These are phyloP conservation scores for Trichoderma erinaceum DNA, from an alignment of 495 filamentous ascomycete genomes.

Conservation along the genomic window DNA sequence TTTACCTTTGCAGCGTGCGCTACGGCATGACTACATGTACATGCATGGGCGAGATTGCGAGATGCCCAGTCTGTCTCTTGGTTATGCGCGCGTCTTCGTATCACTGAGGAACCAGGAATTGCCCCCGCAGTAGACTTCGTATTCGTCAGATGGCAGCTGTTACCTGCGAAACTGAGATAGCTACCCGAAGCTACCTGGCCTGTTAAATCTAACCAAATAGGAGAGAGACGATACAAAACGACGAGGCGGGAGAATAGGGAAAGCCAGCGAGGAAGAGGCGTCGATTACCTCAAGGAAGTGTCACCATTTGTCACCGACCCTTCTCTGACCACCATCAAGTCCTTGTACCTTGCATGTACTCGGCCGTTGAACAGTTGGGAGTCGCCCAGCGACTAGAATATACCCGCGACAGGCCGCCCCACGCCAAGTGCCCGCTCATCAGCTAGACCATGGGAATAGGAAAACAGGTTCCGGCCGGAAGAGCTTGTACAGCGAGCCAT, in stretches of 20 bases:
- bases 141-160: constrained; percentile 5
- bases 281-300: not conserved
- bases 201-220: not conserved
- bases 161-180: not conserved
- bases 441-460: not conserved
- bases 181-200: not conserved
- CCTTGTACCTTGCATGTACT: constrained; percentile 3
- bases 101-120: constrained; percentile 9
- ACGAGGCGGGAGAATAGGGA: not conserved
- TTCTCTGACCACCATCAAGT: constrained; percentile 9
- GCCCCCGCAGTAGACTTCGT: constrained; percentile 13
- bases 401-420: constrained; percentile 7
- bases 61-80: constrained; percentile 11
- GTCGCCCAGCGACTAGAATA: not conserved
- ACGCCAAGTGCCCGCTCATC: constrained; percentile 8
- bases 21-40: constrained; percentile 8
- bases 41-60: constrained; percentile 3
- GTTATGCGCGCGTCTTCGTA: constrained; percentile 9
- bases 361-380: not conserved
- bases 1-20: not conserved
- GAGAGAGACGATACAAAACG: not conserved
- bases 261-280: not conserved
- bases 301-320: not conserved
- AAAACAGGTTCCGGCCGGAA: not conserved
- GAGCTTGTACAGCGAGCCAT: not conserved